Base-by-base conservation (phyloP, 805 yeast genomes). In the Dipodascus geniculatus region DNA sequence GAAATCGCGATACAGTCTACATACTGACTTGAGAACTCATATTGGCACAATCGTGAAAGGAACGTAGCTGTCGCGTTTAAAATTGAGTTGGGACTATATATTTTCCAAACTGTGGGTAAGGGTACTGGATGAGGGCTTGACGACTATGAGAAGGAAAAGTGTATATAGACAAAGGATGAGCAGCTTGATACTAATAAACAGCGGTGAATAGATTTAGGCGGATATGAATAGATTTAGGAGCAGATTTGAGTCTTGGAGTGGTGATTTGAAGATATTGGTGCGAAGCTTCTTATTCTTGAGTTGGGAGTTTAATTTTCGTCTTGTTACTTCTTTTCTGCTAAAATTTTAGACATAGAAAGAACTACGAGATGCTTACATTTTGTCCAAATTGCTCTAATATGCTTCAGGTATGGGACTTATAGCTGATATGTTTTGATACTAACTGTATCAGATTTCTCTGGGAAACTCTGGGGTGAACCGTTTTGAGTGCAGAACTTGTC, bases 301-400 rank as follows among this genome's bases (percentile, higher is more conserved):
- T 49, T 48, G 47, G 20, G 22, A 9, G 35, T 48, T 38, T 48
- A 23, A 17, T 48, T 20, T 35, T 44, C 33, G n/a, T 16, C 48
- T 19, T 20, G n/a, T 3, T 3, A 19, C 14, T 44, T 52, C 22
- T 14, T 23, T n/a, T 23, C 42, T 2, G 52, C 22, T 22, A 20
- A 48, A 4, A 14, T 35, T 42, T 20, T 53, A n/a, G 19, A 8
- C 28, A 47, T 9, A 20, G 8, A 20, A 52, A 14, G 4, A 9
- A 22, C 8, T 22, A 8, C 4, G 24, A 9, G n/a, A 91, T 91
- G 99, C 75, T 91, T 53, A 87, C 97, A 0, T 91, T 91, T 67
- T 91, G 99, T 65, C 99, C 98, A 3, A 79, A 84, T 64, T 91
- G 99, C 68, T 82, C 95, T 19, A 91, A 91, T 62, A 86, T 93